A percentile compares a stretch with the other conserved stretches of the same genome.
phyloP scores from a whole-genome alignment of 108 stramenopile genomes.

The Stephanodiscus triporus region DNA sequence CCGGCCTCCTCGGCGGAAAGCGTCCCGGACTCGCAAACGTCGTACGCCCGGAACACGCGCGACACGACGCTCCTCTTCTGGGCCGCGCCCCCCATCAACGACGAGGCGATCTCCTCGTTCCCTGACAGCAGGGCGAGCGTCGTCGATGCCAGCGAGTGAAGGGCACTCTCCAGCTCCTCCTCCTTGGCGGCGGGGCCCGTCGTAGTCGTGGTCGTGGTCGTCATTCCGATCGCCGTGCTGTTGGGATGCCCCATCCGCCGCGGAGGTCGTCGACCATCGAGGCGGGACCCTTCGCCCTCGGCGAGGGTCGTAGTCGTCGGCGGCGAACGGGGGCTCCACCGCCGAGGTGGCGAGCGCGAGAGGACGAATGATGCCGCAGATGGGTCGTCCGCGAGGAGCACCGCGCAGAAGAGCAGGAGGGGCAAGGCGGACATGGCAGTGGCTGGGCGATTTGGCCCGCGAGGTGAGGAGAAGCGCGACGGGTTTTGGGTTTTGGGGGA shows the following conservation, averaged over 20 bases:
- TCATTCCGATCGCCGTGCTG: too few relatives aligned
- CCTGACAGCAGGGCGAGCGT: conserved; percentile 55
- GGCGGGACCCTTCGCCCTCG: too few relatives aligned
- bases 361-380: background rate
- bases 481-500: too few relatives aligned
- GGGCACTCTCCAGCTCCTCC: conserved; percentile 27
- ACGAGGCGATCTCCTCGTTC: conserved; percentile 45
- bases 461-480: too few relatives aligned
- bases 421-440: background rate
- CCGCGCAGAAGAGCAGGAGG: background rate
- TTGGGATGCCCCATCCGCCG: too few relatives aligned
- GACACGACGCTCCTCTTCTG: conserved; percentile 34
- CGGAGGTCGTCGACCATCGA: background rate
- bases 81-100: conserved; percentile 41
- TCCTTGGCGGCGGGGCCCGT: background rate
- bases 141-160: conserved; percentile 47
- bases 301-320: background rate
- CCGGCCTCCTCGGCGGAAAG: conserved; percentile 50
- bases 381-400: background rate
- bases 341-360: background rate
- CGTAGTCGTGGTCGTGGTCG: background rate
- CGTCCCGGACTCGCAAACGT: conserved; percentile 51
- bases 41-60: conserved; percentile 52
- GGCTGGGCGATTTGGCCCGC: too few relatives aligned
- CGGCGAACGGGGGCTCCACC: background rate